A percentile compares a stretch with the other conserved stretches of the same genome.
phyloP scores from a whole-genome alignment of 2,329 filamentous ascomycete species.

The Aspergillus pseudoglaucus region DNA sequence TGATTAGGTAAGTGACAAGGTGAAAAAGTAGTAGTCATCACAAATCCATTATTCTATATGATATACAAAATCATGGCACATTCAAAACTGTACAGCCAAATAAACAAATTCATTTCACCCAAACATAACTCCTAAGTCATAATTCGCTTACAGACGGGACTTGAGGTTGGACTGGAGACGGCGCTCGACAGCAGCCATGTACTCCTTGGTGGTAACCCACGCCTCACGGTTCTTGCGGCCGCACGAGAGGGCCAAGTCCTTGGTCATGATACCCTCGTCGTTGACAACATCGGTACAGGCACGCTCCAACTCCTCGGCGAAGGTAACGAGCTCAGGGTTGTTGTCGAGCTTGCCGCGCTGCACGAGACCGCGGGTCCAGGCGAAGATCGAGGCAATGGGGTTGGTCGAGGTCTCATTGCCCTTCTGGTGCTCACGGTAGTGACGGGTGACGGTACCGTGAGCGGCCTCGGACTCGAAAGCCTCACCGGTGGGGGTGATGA shows the following conservation, averaged over 20 bases:
- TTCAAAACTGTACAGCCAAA: background rate
- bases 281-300: constrained; percentile 94
- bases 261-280: constrained; percentile 94
- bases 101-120: background rate
- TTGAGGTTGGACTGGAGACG: constrained; percentile 69
- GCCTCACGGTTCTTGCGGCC: constrained; percentile 77
- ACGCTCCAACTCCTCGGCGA: constrained; percentile 84
- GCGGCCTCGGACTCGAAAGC: constrained; percentile 97
- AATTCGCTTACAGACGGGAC: constrained; percentile 26
- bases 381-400: constrained; percentile 98
- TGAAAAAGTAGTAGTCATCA: background rate
- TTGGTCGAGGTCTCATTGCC: constrained; percentile 95
- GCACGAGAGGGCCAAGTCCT: constrained; percentile 92
- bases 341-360: constrained; percentile 90
- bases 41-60: background rate
- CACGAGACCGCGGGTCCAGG: constrained; percentile 90
- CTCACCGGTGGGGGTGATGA: constrained; percentile 93
- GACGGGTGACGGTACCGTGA: constrained; percentile 95
- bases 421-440: constrained; percentile 99
- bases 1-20: background rate
- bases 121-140: constrained; percentile 3
- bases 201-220: constrained; percentile 89
- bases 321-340: constrained; percentile 85
- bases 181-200: constrained; percentile 86
- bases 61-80: background rate